Conservation (phyloP, 192 early-diverging fungal genomes). For the Glomus cerebriforme region DNA sequence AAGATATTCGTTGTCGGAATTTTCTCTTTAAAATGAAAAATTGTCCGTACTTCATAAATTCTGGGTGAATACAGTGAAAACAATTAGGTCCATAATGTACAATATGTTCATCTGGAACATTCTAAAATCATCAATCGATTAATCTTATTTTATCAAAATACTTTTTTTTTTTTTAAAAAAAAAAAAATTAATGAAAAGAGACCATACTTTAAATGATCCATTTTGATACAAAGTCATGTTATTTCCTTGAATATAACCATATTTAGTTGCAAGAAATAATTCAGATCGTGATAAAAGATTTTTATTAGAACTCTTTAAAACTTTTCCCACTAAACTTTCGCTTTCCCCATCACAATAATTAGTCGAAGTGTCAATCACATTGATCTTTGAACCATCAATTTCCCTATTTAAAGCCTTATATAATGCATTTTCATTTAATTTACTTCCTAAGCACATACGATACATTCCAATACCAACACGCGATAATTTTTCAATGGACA, state of each 20-base stretch:
- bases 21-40: neutral
- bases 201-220: constrained; percentile 36
- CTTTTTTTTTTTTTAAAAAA: neutral
- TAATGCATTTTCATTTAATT: constrained; percentile 37
- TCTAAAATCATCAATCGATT: constrained; percentile 1
- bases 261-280: constrained; percentile 39
- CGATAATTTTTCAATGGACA: constrained; percentile 23
- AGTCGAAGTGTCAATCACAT: constrained; percentile 42
- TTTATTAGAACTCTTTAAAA: neutral
- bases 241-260: constrained; percentile 43
- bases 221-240: constrained; percentile 39
- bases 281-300: constrained; percentile 31
- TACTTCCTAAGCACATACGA: constrained; percentile 30
- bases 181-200: neutral
- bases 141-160: neutral
- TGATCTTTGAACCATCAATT: constrained; percentile 37
- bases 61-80: constrained; percentile 46
- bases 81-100: constrained; percentile 38
- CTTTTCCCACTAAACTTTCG: constrained; percentile 43
- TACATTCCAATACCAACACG: constrained; percentile 41
- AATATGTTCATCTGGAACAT: constrained; percentile 40
- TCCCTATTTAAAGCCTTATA: constrained; percentile 40
- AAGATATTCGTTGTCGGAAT: too few relatives aligned
- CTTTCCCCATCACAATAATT: constrained; percentile 42
- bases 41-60: constrained; percentile 40